These are phyloP conservation scores for Yarrowia deformans DNA, from an alignment of 805 yeast genomes.

Conservation along the genomic window DNA sequence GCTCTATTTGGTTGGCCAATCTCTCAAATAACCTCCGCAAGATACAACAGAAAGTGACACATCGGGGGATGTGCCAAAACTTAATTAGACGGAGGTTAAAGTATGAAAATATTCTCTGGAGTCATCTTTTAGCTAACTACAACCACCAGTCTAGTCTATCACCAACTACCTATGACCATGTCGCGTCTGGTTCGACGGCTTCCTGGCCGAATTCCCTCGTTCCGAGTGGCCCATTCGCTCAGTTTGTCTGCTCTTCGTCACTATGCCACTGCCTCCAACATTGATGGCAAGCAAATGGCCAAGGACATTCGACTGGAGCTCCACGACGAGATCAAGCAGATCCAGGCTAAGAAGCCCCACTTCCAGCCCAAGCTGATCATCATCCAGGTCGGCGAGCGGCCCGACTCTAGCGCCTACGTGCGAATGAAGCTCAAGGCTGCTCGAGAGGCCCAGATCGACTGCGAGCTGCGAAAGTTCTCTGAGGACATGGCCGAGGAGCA, in stretches of 20 bases:
- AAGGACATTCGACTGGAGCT: conserved; percentile 42
- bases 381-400: conserved; percentile 87
- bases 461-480: conserved; percentile 69
- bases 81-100: conserved; percentile 23
- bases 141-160: not conserved
- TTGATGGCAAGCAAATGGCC: conserved; percentile 39
- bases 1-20: not conserved
- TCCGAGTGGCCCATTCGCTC: conserved; percentile 34
- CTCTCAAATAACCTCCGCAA: not conserved
- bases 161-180: conserved; percentile 28
- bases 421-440: conserved; percentile 92
- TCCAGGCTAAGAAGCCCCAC: conserved; percentile 46
- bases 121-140: conserved; percentile 23
- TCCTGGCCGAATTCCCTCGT: conserved; percentile 27
- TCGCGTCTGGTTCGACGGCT: conserved; percentile 38
- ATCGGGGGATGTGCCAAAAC: conserved; percentile 33
- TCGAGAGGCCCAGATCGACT: conserved; percentile 75
- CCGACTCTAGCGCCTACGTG: conserved; percentile 91
- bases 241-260: conserved; percentile 33
- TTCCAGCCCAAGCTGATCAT: conserved; percentile 80
- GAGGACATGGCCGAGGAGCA: conserved; percentile 67
- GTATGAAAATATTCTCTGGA: conserved; percentile 29
- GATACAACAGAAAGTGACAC: conserved; percentile 24
- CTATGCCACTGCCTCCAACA: conserved; percentile 39
- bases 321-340: conserved; percentile 44